Evolutionary conservation across 2,329 filamentous ascomycete genomes (phyloP), one percentile per base, ranked within the genome.

Genomic region (Didymella pomorum): DNA sequence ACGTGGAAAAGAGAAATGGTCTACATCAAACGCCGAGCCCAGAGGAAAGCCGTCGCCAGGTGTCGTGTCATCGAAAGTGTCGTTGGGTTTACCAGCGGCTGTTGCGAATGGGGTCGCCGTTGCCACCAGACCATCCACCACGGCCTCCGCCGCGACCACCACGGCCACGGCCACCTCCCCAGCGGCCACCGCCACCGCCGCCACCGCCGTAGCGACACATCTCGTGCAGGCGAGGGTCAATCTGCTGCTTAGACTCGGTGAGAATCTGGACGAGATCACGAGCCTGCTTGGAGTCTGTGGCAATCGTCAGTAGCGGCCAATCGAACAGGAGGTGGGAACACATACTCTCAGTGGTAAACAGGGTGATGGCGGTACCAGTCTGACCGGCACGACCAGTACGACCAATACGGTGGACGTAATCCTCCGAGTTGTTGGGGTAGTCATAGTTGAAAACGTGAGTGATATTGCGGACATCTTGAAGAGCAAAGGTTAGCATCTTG

Each of bases 371-470:
- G 73, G 93, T 98, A 82, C 95, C 95, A 67, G 89, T 92, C 74
- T 90, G 89, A 82, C 95, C 95, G 77, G 86, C 86, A 84, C 86
- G 86, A 80, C 83, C 86, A 76, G 86, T 89, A 81, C 86, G 85
- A 76, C 86, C 86, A 77, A 88, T 88, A 75, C 86, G 86, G 78
- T 89, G 86, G 76, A 89, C 84, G 72, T 89, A 89, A 73, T 89
- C 86, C 78, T 89, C 86, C 72, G 86, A 88, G 78, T 89, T 98
- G 85, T 98, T 98, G 80, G 94, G 94, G 82, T 98, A 98, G 80
- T 98, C 95, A 91, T 98, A 97, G 89, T 98, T 98, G 83, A 99
- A 87, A 82, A 99, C 95, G 84, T 99, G 95, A 82, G 95, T 98
- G 84, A 99, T 99, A 87, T 99, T 96, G 84, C 93, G 94, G 85